phyloP scores from a whole-genome alignment of 306 rosid species.

The Gastrolobium bilobum region DNA sequence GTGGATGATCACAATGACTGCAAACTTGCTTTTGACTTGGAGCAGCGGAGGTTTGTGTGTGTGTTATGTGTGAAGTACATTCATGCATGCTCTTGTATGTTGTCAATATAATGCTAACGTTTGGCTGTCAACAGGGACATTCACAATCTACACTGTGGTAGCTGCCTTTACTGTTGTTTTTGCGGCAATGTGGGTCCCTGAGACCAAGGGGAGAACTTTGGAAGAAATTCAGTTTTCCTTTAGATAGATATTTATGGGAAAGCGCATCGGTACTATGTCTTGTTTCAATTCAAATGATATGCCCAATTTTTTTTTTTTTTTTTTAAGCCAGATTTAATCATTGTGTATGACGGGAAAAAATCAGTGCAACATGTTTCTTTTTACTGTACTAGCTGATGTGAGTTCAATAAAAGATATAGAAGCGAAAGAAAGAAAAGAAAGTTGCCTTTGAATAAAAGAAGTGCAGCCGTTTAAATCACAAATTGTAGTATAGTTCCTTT shows the following conservation, averaged over 20 bases:
- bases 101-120: conserved; percentile 23
- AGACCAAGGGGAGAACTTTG: conserved; percentile 87
- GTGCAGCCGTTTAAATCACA: background rate
- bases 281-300: background rate
- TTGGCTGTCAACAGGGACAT: conserved; percentile 66
- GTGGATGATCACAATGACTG: conserved; percentile 76
- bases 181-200: conserved; percentile 72
- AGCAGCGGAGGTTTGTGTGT: conserved; percentile 70
- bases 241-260: conserved; percentile 11
- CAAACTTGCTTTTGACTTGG: conserved; percentile 83
- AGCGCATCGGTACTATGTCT: background rate
- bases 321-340: background rate
- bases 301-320: background rate
- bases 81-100: conserved; percentile 11
- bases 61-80: background rate
- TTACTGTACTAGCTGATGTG: background rate
- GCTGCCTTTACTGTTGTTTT: conserved; percentile 68
- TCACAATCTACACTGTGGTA: conserved; percentile 65
- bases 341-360: background rate
- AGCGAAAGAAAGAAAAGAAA: background rate
- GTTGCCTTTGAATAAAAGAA: background rate
- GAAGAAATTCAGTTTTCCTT: conserved; percentile 76
- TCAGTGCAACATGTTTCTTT: background rate
- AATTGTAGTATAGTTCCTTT: no score
- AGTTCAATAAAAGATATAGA: background rate